phyloP scores from a whole-genome alignment of 768 basidiomycete species.

The Amanita thiersii region DNA sequence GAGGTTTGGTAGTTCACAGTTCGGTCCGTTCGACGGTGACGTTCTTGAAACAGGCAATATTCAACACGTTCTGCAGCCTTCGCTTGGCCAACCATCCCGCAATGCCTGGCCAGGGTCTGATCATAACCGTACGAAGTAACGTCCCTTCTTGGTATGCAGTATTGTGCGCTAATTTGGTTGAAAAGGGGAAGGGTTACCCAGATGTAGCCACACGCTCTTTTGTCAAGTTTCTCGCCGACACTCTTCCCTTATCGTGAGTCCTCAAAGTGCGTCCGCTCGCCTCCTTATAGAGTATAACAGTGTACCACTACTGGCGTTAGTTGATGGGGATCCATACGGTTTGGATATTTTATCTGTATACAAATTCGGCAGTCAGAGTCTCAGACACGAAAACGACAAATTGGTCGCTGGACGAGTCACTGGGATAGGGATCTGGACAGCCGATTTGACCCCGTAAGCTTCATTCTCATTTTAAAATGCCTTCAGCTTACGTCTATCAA shows the following conservation, averaged over 20 bases:
- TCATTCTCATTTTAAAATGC: not conserved
- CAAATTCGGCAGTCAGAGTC: conserved; percentile 64
- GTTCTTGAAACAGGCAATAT: conserved; percentile 67
- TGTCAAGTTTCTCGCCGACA: conserved; percentile 61
- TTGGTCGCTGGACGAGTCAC: conserved; percentile 61
- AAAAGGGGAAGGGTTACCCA: conserved; percentile 94
- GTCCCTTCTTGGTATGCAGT: not conserved
- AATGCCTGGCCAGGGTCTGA: conserved; percentile 57
- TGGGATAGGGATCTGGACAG: conserved; percentile 75
- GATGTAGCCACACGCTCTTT: conserved; percentile 88
- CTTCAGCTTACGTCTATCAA: conserved; percentile 17
- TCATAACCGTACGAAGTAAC: conserved; percentile 56
- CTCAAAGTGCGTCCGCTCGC: not conserved
- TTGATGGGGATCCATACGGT: conserved; percentile 91
- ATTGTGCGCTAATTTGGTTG: not conserved
- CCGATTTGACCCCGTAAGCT: conserved; percentile 57
- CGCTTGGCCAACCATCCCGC: conserved; percentile 38
- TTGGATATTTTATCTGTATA: conserved; percentile 88
- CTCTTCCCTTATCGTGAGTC: conserved; percentile 51
- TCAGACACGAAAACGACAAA: conserved; percentile 63
- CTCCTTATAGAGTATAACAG: conserved; percentile 29
- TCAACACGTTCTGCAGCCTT: conserved; percentile 71
- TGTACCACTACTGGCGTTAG: conserved; percentile 67
- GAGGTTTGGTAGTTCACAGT: conserved; percentile 44
- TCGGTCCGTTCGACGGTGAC: not conserved